Conservation (phyloP, 768 basidiomycete genomes). For the Phaeotremella fagi region DNA sequence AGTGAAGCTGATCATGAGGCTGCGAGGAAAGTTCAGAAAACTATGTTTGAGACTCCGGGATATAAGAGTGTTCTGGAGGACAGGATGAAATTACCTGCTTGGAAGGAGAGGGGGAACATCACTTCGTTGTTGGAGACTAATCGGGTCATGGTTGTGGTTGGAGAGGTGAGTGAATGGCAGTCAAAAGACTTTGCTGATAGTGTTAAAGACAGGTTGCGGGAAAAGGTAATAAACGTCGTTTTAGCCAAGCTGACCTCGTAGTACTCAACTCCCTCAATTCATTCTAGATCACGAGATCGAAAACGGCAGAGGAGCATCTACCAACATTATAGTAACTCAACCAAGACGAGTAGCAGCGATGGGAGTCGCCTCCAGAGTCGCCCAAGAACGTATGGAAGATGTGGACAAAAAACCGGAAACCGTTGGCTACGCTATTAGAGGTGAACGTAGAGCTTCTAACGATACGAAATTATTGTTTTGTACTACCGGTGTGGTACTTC, state of each 20-base stretch:
- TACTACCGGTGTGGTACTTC: conserved; percentile 87
- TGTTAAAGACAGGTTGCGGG: conserved; percentile 62
- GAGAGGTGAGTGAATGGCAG: conserved; percentile 62
- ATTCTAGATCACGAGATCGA: conserved; percentile 76
- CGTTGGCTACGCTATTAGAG: conserved; percentile 77
- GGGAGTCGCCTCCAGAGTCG: conserved; percentile 80
- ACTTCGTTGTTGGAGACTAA: conserved; percentile 57
- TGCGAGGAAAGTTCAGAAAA: conserved; percentile 54
- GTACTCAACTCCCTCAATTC: conserved; percentile 71
- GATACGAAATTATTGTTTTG: conserved; percentile 79
- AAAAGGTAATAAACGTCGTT: conserved; percentile 51
- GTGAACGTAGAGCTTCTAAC: conserved; percentile 65
- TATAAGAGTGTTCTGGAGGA: conserved; percentile 59
- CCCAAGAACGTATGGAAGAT: conserved; percentile 59
- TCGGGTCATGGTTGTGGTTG: conserved; percentile 75
- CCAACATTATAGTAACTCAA: conserved; percentile 79
- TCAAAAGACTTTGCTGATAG: not conserved
- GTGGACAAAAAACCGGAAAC: conserved; percentile 58
- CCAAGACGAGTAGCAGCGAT: conserved; percentile 84
- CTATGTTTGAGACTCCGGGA: conserved; percentile 51
- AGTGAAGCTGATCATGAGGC: conserved; percentile 36
- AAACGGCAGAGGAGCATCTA: conserved; percentile 58
- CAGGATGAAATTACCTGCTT: conserved; percentile 71
- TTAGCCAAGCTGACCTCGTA: not conserved
- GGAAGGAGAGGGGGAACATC: conserved; percentile 62